Evolutionary conservation across 2,329 filamentous ascomycete species (phyloP), one percentile per base, ranked within the genome.

Genomic region (Microdochium nivale): DNA sequence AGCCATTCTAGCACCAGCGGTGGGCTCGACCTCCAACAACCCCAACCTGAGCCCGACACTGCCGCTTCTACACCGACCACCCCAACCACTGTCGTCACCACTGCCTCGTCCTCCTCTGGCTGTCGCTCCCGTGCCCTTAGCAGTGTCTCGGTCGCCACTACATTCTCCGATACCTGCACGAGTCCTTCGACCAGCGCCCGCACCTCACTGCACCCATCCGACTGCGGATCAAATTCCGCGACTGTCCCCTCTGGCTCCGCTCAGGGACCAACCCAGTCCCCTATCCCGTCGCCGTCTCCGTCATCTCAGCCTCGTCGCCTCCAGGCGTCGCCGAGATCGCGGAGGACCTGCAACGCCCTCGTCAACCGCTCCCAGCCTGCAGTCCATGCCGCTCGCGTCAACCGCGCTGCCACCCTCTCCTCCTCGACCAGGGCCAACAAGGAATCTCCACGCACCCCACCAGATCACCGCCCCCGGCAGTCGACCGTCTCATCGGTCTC

Each of bases 301-400:
- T 47, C 46, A 25, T 47, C 46, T 47, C 46, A 30, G 46, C 46
- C 46, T 47, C 46, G 46, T 30, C 25, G 24, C 24, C 24, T 24
- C 13, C 25, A 25, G 24, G 46, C 46, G 24, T 47, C 46, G 33
- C 56, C 56, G 53, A 57, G 48, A 52, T 60, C 57, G 35, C 54
- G 53, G 32, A 58, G 56, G 43, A 59, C 58, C 43, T 54, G 56
- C 50, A 59, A 49, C 51, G 51, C 52, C 30, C 51, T 59, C 37
- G 51, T 54, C 47, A 56, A 56, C 54, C 55, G 54, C 37, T 55
- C 58, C 27, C 55, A 55, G 14, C 57, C 59, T 48, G 71, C 73
- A 55, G 65, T 77, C 66, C 73, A 78, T 66, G 74, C 74, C 58
- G 72, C 71, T 56, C 70, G 75, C 54, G 60, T 71, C 54, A 71